phyloP scores from a whole-genome alignment of 345 rosid genomes.

The Stellera chamaejasme region DNA sequence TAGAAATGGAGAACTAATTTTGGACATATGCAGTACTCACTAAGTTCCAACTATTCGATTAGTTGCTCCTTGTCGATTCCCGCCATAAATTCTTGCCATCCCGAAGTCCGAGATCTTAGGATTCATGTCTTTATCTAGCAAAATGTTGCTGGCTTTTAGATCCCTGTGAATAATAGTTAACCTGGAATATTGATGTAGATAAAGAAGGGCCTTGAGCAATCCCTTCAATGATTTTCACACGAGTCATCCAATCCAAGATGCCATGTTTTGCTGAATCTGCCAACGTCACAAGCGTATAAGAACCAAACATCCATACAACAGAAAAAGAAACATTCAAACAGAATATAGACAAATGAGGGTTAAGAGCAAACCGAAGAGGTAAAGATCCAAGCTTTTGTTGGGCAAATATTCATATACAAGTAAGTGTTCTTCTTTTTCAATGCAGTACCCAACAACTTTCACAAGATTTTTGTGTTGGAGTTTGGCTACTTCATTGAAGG shows the following conservation, averaged over 20 bases:
- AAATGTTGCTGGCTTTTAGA: slow-evolving; percentile 28
- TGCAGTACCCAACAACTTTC: neutral
- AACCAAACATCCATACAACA: too few species aligned
- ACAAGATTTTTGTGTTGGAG: slow-evolving; percentile 4
- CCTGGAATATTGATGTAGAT: slow-evolving; percentile 24
- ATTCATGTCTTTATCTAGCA: slow-evolving; percentile 10
- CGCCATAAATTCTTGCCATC: slow-evolving; percentile 11
- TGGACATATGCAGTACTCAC: neutral
- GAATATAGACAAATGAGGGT: too few species aligned
- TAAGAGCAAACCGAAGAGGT: slow-evolving; percentile 22
- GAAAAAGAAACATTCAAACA: too few species aligned
- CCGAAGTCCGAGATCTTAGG: slow-evolving; percentile 14
- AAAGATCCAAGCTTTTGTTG: slow-evolving; percentile 26
- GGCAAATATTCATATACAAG: slow-evolving; percentile 28
- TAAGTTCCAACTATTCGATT: slow-evolving; percentile 11
- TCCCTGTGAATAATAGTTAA: slow-evolving; percentile 14
- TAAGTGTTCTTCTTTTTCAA: neutral
- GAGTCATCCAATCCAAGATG: slow-evolving; percentile 10
- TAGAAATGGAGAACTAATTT: too few species aligned
- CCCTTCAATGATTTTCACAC: slow-evolving; percentile 19
- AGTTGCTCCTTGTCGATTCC: slow-evolving; percentile 6
- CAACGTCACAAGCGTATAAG: too few species aligned
- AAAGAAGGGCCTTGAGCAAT: slow-evolving; percentile 33
- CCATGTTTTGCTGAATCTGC: too few species aligned
- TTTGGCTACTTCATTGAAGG: slow-evolving; percentile 1